A percentile compares a stretch with the other conserved stretches of the same genome.
Conservation (phyloP, 2,329 filamentous ascomycete species). For the Elsinoe arachidis region DNA sequence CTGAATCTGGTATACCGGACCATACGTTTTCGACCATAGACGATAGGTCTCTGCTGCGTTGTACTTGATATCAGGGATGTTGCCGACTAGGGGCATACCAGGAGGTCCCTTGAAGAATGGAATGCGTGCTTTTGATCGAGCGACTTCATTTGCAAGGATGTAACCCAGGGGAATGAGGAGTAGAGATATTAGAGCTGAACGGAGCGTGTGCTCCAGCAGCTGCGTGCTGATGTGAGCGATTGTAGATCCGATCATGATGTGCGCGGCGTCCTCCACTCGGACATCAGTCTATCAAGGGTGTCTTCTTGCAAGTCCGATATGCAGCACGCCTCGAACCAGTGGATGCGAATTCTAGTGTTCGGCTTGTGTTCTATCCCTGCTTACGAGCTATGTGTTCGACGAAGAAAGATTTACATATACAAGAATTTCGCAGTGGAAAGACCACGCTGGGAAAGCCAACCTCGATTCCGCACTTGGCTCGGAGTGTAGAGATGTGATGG, state of each 20-base stretch:
- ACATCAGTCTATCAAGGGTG: neutral
- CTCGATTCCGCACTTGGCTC: too few relatives aligned
- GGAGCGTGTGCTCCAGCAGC: slow-evolving; percentile 13
- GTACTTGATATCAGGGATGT: slow-evolving; percentile 35
- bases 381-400: too few relatives aligned
- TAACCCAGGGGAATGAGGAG: slow-evolving; percentile 28
- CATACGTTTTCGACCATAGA: slow-evolving; percentile 34
- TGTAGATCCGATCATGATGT: slow-evolving; percentile 16
- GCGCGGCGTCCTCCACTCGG: neutral
- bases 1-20: slow-evolving; percentile 39
- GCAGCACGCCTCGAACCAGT: too few relatives aligned
- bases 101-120: slow-evolving; percentile 32
- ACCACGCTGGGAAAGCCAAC: too few relatives aligned
- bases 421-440: too few relatives aligned
- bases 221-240: slow-evolving; percentile 13
- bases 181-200: slow-evolving; percentile 15
- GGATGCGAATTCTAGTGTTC: neutral
- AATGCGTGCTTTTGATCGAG: slow-evolving; percentile 28
- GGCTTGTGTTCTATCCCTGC: too few relatives aligned
- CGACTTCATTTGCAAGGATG: slow-evolving; percentile 30
- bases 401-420: too few relatives aligned
- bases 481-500: too few relatives aligned
- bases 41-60: slow-evolving; percentile 37
- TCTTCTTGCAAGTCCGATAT: too few relatives aligned
- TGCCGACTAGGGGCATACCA: slow-evolving; percentile 34